These are phyloP conservation scores for Fomitiporia mediterranea DNA, from an alignment of 1,284 basidiomycete species.

Conservation along the genomic window DNA sequence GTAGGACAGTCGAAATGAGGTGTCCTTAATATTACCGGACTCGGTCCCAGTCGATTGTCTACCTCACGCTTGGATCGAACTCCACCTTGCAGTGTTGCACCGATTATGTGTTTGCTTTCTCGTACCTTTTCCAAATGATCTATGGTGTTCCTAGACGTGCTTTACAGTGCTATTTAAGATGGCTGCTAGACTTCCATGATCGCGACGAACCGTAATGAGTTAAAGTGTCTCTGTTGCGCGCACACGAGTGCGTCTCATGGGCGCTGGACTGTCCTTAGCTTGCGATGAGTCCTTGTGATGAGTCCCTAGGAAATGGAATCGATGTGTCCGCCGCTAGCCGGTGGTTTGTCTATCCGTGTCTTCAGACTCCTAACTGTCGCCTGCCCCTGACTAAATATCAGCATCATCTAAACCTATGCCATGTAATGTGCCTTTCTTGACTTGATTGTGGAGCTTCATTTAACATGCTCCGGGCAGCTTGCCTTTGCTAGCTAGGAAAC, in stretches of 20 bases:
- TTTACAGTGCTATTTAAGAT: background rate
- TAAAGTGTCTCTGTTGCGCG: background rate
- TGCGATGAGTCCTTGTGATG: background rate
- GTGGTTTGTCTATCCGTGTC: background rate
- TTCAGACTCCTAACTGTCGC: background rate
- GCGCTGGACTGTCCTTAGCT: background rate
- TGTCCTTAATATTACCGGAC: background rate
- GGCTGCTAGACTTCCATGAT: background rate
- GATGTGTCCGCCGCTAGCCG: background rate
- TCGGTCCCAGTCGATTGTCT: background rate
- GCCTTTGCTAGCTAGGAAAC: background rate
- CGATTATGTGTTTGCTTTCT: constrained; percentile 4
- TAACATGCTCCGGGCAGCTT: background rate
- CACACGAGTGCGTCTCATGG: background rate
- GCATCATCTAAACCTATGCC: no score
- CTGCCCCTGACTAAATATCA: no score
- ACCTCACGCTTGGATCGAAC: background rate
- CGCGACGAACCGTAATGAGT: background rate
- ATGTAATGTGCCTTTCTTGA: background rate
- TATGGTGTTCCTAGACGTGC: background rate
- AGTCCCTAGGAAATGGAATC: constrained; percentile 10
- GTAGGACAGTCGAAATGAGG: background rate
- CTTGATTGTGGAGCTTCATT: background rate
- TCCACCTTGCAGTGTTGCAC: background rate
- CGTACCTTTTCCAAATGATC: background rate